These are phyloP conservation scores for Penicillium antarcticum DNA, from an alignment of 495 filamentous ascomycete species.

Conservation along the genomic window DNA sequence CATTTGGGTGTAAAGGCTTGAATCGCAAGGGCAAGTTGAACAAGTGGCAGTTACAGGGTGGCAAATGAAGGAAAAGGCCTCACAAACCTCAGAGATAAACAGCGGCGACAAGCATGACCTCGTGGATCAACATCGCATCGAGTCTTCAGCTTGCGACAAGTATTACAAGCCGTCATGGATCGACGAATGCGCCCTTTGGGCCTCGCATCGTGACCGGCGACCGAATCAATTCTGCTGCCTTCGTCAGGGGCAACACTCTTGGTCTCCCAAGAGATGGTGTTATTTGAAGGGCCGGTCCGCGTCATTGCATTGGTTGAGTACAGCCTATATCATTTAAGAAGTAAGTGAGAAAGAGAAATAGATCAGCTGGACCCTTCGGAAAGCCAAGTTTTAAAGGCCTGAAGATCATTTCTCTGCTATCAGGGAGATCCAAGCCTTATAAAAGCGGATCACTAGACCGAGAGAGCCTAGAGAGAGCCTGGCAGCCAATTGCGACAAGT, in stretches of 20 bases:
- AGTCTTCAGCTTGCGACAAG: conserved; percentile 44
- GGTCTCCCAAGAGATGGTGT: conserved; percentile 28
- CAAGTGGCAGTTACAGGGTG: background rate
- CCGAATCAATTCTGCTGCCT: conserved; percentile 23
- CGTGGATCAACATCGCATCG: conserved; percentile 39
- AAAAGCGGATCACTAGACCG: conserved; percentile 18
- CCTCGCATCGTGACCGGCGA: conserved; percentile 26
- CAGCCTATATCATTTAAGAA: conserved; percentile 10
- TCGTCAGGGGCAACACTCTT: conserved; percentile 28
- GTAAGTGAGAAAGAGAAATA: conserved; percentile 1
- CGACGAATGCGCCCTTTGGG: conserved; percentile 38
- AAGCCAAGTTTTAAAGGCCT: conserved; percentile 7
- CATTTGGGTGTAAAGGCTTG: no score
- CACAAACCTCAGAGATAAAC: conserved; percentile 37
- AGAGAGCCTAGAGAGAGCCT: background rate
- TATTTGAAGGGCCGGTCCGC: conserved; percentile 24
- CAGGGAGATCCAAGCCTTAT: conserved; percentile 28
- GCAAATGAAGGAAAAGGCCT: background rate
- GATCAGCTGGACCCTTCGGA: conserved; percentile 17
- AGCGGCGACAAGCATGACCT: conserved; percentile 40
- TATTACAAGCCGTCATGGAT: conserved; percentile 44
- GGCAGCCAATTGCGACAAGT: conserved; percentile 30
- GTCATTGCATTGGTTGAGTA: conserved; percentile 23
- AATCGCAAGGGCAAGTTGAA: background rate
- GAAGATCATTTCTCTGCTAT: conserved; percentile 20